phyloP scores from a whole-genome alignment of 192 early-diverging fungal species.

The Kickxella alabastrina region DNA sequence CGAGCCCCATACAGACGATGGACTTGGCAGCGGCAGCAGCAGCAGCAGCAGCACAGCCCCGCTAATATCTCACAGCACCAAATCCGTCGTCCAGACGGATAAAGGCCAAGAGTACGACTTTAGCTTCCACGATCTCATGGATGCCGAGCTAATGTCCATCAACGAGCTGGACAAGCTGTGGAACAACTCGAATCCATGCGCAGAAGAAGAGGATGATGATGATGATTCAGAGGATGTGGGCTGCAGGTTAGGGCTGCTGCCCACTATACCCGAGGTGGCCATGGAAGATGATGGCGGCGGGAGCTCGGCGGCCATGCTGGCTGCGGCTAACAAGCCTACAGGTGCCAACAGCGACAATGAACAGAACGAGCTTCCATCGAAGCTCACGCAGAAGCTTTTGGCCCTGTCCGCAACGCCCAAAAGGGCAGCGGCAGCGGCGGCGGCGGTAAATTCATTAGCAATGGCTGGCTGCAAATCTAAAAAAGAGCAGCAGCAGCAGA shows the following conservation, averaged over 20 bases:
- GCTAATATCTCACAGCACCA: background rate
- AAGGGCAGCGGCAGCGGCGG: no score
- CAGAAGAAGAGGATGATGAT: slow-evolving; percentile 1
- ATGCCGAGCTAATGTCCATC: slow-evolving; percentile 61
- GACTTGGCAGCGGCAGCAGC: slow-evolving; percentile 2
- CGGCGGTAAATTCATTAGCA: no score
- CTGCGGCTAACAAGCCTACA: background rate
- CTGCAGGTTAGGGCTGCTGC: no score
- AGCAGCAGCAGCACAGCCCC: background rate
- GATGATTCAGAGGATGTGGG: background rate
- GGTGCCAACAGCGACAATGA: background rate
- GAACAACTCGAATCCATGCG: slow-evolving; percentile 33
- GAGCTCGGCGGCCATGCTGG: background rate
- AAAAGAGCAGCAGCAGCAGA: background rate
- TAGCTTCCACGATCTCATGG: slow-evolving; percentile 59
- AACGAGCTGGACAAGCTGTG: slow-evolving; percentile 59
- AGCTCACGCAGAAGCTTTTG: slow-evolving; percentile 38
- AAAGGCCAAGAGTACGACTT: slow-evolving; percentile 10
- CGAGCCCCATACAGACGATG: background rate
- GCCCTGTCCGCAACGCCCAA: slow-evolving; percentile 17
- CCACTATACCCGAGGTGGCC: slow-evolving; percentile 28
- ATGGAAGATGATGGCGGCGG: slow-evolving; percentile 4
- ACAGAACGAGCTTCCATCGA: slow-evolving; percentile 17
- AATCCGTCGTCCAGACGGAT: background rate
- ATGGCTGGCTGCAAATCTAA: no score